phyloP scores from a whole-genome alignment of 73 alveolate species.

The Paramecium pentaurelia region DNA sequence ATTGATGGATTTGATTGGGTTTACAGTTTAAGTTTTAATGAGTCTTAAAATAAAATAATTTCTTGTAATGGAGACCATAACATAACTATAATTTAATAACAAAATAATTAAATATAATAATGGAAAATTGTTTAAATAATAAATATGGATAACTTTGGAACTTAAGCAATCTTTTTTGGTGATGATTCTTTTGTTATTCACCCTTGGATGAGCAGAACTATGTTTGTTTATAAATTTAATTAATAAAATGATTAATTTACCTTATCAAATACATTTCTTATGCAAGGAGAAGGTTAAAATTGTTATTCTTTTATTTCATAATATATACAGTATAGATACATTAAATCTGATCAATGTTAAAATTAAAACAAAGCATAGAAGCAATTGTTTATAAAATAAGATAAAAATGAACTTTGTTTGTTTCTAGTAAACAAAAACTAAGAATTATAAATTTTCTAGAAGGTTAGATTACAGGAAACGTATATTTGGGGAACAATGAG shows the following conservation, averaged over 20 bases:
- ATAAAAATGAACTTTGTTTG: no score
- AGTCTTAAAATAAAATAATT: background rate
- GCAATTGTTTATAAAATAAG: background rate
- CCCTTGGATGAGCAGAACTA: background rate
- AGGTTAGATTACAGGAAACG: no score
- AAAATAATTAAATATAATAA: no score
- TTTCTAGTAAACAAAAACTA: background rate
- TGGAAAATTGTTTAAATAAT: background rate
- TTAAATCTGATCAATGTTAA: no score
- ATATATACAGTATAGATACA: no score
- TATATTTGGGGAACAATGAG: background rate
- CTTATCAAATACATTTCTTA: background rate
- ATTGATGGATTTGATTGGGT: background rate
- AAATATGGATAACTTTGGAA: background rate
- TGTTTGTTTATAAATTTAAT: background rate
- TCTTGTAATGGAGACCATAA: background rate
- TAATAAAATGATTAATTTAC: no score
- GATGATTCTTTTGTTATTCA: background rate
- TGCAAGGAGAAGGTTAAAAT: background rate
- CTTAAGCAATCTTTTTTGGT: background rate
- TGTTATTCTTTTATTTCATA: background rate
- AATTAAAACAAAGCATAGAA: no score
- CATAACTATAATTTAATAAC: background rate
- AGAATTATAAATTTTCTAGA: background rate
- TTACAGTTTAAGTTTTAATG: background rate